Percentiles rank a stretch among this genome's conserved stretches.
Evolutionary conservation across 2,329 filamentous ascomycete genomes (phyloP).

Genomic region (Ilyonectria robusta): DNA sequence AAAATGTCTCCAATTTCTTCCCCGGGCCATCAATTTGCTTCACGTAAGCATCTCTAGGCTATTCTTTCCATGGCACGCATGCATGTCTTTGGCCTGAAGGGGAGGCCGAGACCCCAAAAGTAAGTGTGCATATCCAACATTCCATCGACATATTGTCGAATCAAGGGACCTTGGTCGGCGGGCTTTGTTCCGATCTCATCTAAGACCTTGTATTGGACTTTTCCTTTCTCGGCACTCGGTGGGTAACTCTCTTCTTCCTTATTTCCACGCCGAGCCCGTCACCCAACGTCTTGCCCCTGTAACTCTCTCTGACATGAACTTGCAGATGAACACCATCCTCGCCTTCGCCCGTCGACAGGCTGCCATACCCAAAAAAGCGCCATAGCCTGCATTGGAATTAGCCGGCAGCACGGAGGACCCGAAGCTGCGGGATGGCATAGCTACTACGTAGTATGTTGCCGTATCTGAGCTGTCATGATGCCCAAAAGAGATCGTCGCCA

Average conservation of each 20-base stretch:
- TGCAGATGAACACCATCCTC: background rate
- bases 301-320: too few species aligned
- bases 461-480: slow-evolving; percentile 7
- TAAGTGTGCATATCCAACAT: background rate
- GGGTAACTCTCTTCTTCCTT: background rate
- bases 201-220: background rate
- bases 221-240: background rate
- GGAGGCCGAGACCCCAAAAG: slow-evolving; percentile 10
- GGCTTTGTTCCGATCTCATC: slow-evolving; percentile 10
- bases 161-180: background rate
- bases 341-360: background rate
- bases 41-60: background rate
- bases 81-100: background rate
- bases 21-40: background rate
- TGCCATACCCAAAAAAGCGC: background rate
- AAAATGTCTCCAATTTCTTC: background rate
- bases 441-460: slow-evolving; percentile 6
- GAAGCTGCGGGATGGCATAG: slow-evolving; percentile 12
- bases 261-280: background rate
- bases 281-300: background rate
- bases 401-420: slow-evolving; percentile 16
- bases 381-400: slow-evolving; percentile 5
- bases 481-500: background rate
- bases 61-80: background rate
- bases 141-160: background rate